phyloP scores from a whole-genome alignment of 2,329 filamentous ascomycete species.

The Colletotrichum kahawae region DNA sequence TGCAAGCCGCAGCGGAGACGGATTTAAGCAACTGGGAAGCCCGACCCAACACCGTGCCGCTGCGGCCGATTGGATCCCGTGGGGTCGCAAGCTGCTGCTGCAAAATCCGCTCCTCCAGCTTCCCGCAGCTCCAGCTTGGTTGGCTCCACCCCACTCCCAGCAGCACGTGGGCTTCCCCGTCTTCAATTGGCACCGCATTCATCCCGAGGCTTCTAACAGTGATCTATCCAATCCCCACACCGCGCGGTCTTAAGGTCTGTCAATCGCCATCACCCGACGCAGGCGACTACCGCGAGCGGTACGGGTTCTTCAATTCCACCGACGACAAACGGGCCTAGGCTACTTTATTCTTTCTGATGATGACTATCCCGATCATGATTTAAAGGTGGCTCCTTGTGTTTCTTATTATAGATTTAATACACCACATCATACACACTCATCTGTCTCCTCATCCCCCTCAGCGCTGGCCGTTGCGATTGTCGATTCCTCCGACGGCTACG shows the following conservation, averaged over 20 bases:
- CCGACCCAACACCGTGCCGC: background rate
- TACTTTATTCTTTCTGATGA: background rate
- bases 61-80: background rate
- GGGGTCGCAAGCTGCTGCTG: background rate
- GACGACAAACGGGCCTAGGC: background rate
- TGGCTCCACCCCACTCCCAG: background rate
- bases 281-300: background rate
- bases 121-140: background rate
- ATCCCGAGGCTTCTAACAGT: background rate
- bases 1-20: background rate
- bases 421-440: background rate
- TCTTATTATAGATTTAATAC: background rate
- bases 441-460: background rate
- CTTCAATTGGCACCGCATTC: background rate
- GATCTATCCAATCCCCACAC: background rate
- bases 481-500: background rate
- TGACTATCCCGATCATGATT: background rate
- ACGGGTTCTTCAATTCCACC: background rate
- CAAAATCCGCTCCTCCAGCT: background rate
- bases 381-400: background rate
- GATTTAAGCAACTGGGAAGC: background rate
- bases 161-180: background rate
- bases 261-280: background rate
- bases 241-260: background rate
- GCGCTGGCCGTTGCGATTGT: background rate